Base-by-base conservation (phyloP, 1,284 basidiomycete genomes). In the Pseudozyma sp. region DNA sequence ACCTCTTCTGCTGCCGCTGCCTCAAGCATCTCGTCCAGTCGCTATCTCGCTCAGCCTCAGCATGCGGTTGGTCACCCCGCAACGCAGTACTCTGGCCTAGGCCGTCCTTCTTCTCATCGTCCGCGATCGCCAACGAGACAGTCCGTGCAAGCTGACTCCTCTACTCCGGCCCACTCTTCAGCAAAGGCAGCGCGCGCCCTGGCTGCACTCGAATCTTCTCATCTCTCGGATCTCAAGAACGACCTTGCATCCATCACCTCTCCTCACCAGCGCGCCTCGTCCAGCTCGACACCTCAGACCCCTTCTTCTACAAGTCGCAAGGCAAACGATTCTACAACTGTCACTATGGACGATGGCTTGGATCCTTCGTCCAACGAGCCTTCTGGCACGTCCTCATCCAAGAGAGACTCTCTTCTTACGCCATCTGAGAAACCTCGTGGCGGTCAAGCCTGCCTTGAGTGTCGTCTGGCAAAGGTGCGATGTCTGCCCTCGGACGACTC, bases 381-480 rank as follows among this genome's bases (percentile, higher is more conserved):
- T 16, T 11, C 58, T 8, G 50, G n/a, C 55, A 46, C 54, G 16
- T 39, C 56, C 0, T n/a, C 34, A 4, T 49, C 40, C 44, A 49
- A 57, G 48, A 65, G 60, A 30, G 58, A 47, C 31, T 56, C 65
- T 5, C 42, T 47, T 5, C 34, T 46, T 10, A 73, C 59, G 6
- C 64, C 65, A 5, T 49, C 46, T n/a, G 71, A 74, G 19, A 74
- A 74, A 58, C 71, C 71, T 16, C 57, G 71, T 16, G 71, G 71
- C 16, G 71, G 71, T n/a, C 71, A 74, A 49, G 71, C 71, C 11
- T 74, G 71, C 53, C 71, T 74, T 47, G 71, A 74, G 34, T 74
- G 71, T 47, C 66, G 71, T 42, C 47, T 74, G 7, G 66, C 71
- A 48, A 74, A 74, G 45, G 72, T 75, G 30, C 63, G 68, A 1